Evolutionary conservation across 371 early-diverging fungal species (phyloP).

Genomic region (Lichtheimia ornata): DNA sequence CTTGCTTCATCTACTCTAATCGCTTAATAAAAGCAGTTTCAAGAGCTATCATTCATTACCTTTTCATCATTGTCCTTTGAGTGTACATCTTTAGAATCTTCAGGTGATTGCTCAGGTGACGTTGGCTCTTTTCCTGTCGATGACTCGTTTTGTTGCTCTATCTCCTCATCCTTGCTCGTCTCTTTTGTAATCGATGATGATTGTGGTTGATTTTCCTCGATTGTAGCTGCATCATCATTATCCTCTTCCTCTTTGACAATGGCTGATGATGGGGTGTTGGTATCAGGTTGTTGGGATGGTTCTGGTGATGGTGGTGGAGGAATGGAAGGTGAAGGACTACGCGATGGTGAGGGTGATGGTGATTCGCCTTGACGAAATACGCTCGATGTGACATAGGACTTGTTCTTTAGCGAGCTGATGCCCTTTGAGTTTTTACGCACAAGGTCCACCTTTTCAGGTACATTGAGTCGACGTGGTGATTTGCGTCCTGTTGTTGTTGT

Average conservation of each 20-base stretch:
- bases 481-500: neutral
- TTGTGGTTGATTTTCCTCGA: neutral
- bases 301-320: constrained; percentile 8
- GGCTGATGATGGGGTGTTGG: constrained; percentile 2
- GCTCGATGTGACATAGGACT: constrained; percentile 18
- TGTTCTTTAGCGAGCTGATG: constrained; percentile 14
- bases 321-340: neutral
- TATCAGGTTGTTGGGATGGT: neutral
- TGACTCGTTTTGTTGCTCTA: too few species aligned
- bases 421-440: constrained; percentile 16
- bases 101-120: too few species aligned
- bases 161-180: too few species aligned
- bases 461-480: constrained; percentile 1
- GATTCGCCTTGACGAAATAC: constrained; percentile 14
- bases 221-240: neutral
- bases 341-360: neutral
- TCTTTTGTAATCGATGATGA: neutral
- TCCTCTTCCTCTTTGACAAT: neutral
- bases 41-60: too few species aligned
- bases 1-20: neutral
- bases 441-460: neutral
- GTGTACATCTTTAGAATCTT: too few species aligned
- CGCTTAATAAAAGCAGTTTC: too few species aligned
- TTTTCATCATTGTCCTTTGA: too few species aligned
- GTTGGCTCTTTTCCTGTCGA: too few species aligned